Evolutionary conservation across 1,139 yeast genomes (phyloP), one percentile per base, ranked within the genome.

Genomic region (Candida sojae): DNA sequence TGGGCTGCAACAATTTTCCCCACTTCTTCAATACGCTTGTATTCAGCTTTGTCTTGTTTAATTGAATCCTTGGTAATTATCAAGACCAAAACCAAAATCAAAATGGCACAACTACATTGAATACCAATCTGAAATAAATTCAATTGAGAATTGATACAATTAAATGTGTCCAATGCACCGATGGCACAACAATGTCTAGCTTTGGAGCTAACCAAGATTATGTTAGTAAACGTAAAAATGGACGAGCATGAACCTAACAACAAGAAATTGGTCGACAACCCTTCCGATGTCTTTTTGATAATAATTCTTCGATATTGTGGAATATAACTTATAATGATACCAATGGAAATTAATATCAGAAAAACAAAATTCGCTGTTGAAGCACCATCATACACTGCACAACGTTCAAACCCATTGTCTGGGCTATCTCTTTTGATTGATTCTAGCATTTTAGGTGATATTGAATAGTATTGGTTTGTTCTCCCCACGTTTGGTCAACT

Each of bases 201-300:
- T 0, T 74, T 68, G 8, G 77, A 68, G 10, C 88, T 80, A 9
- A 88, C 73, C 39, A 89, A 66, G 7, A 84, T 66, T 47, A 90
- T 80, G 59, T 90, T 90, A 30, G 88, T 75, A 41, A 86, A 66
- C 0, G 96, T 85, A 56, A 86, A 82, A 11, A 84, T 69, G 1
- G 92, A 87, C 2, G 95, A 86, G 25, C 85, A 69, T 11, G 89
- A 83, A 2, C 96, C 95, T 37, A 90, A 73, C 11, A 89, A 68
- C 44, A 90, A 70, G 60, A 85, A 90, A 57, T 80, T 76, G 8
- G 92, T 88, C 2, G 93, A 86, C 29, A 90, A 70, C 3, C 97
- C 97, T 60, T 88, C 93, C 5, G 93, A 84, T 6, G 91, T 78
- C 48, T 78, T 67, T 46, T 90, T 79, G 21, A 63, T 59, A 45